A percentile compares a stretch with the other conserved stretches of the same genome.
phyloP scores from a whole-genome alignment of 2,329 filamentous ascomycete species.

The Rosellinia necatrix region DNA sequence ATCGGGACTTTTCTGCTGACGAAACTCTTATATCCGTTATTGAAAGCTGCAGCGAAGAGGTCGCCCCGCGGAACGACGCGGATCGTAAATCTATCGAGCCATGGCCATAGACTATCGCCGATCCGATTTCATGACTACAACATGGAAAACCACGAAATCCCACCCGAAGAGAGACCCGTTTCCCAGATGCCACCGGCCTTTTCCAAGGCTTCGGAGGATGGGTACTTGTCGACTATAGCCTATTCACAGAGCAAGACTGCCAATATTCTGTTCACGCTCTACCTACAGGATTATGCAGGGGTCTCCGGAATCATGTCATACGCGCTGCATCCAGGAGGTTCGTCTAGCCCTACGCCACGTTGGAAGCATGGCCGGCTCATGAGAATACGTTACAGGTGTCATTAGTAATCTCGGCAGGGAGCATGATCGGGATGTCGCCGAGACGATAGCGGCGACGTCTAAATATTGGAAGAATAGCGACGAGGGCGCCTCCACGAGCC shows the following conservation, averaged over 20 bases:
- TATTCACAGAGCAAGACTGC: conserved; percentile 59
- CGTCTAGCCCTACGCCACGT: not conserved
- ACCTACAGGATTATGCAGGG: conserved; percentile 44
- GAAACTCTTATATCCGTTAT: conserved; percentile 44
- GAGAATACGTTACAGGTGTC: conserved; percentile 36
- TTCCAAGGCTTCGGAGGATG: conserved; percentile 39
- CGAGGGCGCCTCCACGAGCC: conserved; percentile 42
- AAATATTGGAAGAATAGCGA: conserved; percentile 42
- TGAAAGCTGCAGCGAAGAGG: conserved; percentile 40
- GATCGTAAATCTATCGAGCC: conserved; percentile 49
- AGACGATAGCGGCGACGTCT: conserved; percentile 35
- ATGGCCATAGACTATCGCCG: conserved; percentile 47
- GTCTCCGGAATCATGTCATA: conserved; percentile 44
- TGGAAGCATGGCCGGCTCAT: not conserved
- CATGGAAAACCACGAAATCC: conserved; percentile 47
- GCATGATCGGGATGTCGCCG: conserved; percentile 41
- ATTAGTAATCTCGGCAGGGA: conserved; percentile 43
- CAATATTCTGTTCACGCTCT: conserved; percentile 51
- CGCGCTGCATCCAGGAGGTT: conserved; percentile 50
- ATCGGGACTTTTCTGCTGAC: conserved; percentile 47
- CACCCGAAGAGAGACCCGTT: conserved; percentile 40
- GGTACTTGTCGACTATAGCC: conserved; percentile 46
- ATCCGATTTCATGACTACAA: conserved; percentile 52
- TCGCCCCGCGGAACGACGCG: conserved; percentile 38
- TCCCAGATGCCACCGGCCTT: conserved; percentile 39